A percentile compares a stretch with the other conserved stretches of the same genome.
Evolutionary conservation across 345 rosid genomes (phyloP).

Genomic region (Euclidium syriacum): DNA sequence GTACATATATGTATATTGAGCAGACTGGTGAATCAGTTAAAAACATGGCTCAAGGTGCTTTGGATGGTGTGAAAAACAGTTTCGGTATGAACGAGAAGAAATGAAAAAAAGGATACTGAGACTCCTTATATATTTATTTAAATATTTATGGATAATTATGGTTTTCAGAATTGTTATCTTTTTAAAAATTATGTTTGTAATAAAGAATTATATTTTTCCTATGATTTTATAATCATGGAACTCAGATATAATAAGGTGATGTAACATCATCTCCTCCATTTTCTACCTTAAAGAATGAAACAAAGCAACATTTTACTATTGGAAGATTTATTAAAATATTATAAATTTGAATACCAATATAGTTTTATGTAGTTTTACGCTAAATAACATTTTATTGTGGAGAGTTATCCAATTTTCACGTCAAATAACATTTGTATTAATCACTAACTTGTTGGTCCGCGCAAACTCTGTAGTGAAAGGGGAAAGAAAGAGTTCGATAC

Average conservation of each 20-base stretch:
- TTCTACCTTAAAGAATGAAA: no score
- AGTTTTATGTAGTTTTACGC: no score
- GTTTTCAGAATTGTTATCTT: neutral
- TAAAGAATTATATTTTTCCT: neutral
- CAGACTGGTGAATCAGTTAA: conserved; percentile 43
- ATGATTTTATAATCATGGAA: conserved; percentile 6
- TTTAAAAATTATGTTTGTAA: conserved; percentile 10
- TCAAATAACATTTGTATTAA: no score
- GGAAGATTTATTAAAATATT: no score
- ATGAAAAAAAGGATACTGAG: conserved; percentile 1
- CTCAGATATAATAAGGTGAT: conserved; percentile 16
- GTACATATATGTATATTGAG: conserved; percentile 2
- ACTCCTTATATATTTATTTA: neutral
- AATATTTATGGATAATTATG: neutral
- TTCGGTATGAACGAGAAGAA: conserved; percentile 36
- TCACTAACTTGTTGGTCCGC: no score
- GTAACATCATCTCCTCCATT: no score
- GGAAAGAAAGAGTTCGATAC: no score
- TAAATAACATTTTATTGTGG: no score
- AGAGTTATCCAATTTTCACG: no score
- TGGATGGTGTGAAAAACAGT: conserved; percentile 33
- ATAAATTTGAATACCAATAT: no score
- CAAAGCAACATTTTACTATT: no score
- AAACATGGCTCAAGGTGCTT: conserved; percentile 45
- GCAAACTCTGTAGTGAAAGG: no score